A percentile compares a stretch with the other conserved stretches of the same genome.
These are phyloP conservation scores for Trypanosoma congolense DNA, from an alignment of 208 protist species.

Conservation along the genomic window DNA sequence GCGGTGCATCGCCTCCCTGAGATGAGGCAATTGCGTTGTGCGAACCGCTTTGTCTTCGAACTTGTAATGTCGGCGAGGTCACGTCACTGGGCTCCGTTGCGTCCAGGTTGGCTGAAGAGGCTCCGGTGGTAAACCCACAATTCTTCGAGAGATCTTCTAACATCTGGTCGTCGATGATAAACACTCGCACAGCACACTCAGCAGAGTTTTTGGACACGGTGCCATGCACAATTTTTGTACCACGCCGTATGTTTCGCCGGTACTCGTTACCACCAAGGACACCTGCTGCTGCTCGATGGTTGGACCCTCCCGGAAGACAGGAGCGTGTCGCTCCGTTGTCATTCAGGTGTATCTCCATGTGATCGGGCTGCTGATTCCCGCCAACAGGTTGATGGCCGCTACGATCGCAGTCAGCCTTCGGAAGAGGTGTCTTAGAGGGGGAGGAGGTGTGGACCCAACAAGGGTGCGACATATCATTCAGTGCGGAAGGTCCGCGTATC, in stretches of 20 bases:
- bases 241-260: conserved; percentile 9
- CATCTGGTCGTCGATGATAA: conserved; percentile 16
- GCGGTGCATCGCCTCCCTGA: no score
- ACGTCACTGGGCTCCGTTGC: no score
- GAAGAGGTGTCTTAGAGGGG: no score
- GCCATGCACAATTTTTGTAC: conserved; percentile 21
- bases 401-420: no score
- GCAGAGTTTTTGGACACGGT: not conserved
- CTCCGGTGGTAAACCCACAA: not conserved
- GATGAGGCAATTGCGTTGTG: no score
- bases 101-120: no score
- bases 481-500: not conserved
- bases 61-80: no score
- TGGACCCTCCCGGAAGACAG: not conserved
- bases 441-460: no score
- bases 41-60: no score
- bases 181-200: conserved; percentile 16
- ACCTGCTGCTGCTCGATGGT: no score
- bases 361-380: no score
- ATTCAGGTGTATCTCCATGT: not conserved
- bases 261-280: not conserved
- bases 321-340: not conserved
- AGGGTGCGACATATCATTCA: not conserved
- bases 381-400: no score
- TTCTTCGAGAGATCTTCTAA: conserved; percentile 6